A percentile compares a stretch with the other conserved stretches of the same genome.
Conservation (phyloP, 805 yeast species). For the Schwanniomyces polymorphus region DNA sequence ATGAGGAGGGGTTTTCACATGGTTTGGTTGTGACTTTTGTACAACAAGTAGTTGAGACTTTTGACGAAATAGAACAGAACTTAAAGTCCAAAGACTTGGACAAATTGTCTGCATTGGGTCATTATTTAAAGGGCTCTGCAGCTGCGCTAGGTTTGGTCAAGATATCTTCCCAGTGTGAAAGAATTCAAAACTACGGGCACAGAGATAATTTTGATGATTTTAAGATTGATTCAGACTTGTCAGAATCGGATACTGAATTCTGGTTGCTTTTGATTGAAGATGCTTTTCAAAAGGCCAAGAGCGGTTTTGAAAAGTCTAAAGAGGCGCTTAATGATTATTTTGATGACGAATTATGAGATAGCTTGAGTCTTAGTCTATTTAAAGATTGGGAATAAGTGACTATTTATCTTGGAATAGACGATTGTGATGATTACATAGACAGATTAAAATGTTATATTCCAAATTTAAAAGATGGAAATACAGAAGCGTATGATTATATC, state of each 20-base stretch:
- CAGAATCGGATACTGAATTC: constrained; percentile 26
- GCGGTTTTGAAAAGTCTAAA: constrained; percentile 51
- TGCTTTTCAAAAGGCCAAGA: constrained; percentile 53
- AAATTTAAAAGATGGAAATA: background rate
- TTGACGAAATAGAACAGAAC: constrained; percentile 65
- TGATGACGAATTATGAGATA: constrained; percentile 24
- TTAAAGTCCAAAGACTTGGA: constrained; percentile 48
- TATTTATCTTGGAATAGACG: background rate
- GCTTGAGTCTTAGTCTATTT: background rate
- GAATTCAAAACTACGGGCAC: constrained; percentile 88
- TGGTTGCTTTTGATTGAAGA: constrained; percentile 49
- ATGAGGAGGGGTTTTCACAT: constrained; percentile 85
- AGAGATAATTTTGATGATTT: constrained; percentile 41
- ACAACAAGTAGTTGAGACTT: constrained; percentile 85
- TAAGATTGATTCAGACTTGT: constrained; percentile 11
- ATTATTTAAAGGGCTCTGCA: constrained; percentile 92
- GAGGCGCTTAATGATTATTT: constrained; percentile 53
- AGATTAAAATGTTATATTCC: background rate
- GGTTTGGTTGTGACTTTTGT: constrained; percentile 79
- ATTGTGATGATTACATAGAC: background rate
- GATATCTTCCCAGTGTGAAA: constrained; percentile 85
- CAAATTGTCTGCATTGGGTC: constrained; percentile 76
- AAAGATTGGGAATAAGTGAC: background rate
- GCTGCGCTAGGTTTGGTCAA: constrained; percentile 86
- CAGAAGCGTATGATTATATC: background rate